Conservation (phyloP, 2,329 filamentous ascomycete species). For the Akanthomyces lecanii region DNA sequence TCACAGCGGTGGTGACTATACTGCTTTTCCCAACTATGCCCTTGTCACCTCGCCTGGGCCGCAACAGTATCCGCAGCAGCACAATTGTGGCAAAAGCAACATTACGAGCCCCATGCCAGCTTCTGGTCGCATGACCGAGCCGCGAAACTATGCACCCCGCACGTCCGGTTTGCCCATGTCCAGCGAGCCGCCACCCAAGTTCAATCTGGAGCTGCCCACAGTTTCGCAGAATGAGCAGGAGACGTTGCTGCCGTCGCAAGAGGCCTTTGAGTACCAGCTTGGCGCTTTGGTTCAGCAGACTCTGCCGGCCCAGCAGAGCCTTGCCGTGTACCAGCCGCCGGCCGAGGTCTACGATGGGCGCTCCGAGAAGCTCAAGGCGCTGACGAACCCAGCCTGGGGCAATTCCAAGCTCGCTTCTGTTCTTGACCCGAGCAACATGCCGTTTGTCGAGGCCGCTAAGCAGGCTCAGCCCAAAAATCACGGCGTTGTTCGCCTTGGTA, state of each 20-base stretch:
- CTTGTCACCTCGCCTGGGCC: not conserved
- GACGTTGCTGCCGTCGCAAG: not conserved
- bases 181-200: conserved; percentile 35
- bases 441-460: conserved; percentile 41
- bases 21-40: not conserved
- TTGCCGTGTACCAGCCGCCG: conserved; percentile 17
- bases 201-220: conserved; percentile 26
- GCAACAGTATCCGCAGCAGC: not conserved
- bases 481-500: conserved; percentile 48
- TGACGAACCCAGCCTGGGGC: conserved; percentile 33
- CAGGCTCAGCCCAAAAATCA: conserved; percentile 28
- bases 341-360: conserved; percentile 24
- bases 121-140: conserved; percentile 33
- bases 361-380: conserved; percentile 35
- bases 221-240: not conserved
- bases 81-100: not conserved
- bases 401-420: conserved; percentile 33
- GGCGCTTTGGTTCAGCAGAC: not conserved
- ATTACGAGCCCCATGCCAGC: conserved; percentile 11
- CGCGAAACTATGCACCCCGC: conserved; percentile 39
- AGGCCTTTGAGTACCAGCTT: not conserved
- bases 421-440: conserved; percentile 39
- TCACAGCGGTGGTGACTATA: not conserved
- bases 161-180: conserved; percentile 25
- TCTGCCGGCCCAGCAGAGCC: not conserved